Base-by-base conservation (phyloP, 192 early-diverging fungal genomes). In the Umbelopsis isabellina region DNA sequence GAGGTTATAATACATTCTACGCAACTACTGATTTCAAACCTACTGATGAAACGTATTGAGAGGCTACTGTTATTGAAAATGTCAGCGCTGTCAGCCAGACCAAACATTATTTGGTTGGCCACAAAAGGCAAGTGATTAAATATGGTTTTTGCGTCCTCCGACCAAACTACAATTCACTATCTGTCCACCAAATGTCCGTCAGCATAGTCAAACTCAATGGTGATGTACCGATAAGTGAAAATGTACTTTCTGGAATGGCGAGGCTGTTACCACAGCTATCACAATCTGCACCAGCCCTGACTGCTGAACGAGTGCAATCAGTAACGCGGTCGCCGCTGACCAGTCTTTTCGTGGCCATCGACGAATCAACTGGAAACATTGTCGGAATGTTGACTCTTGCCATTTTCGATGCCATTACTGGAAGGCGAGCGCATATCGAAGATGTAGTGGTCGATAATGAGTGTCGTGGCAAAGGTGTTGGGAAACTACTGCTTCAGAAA, bases 341-440 rank as follows among this genome's bases (percentile, higher is more conserved):
- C 1, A 44, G 12, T 23, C 9, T 64, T 50, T 49, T 70, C 21
- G 8, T 74, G 7, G 64, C 50, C 10, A 33, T 16, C 0, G 41
- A 37, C 22, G 18, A 46, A 16, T 1, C 50, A 12, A 46, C 69
- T 18, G 25, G 49, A 18, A 67, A 16, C 7, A 70, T 85, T 35
- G 65, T 83, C 1, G 84, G 84, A 4, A 76, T 69, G 12, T 66
- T 77, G 9, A 83, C 84, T 0, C 64, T 85, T 7, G 71, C 73
- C 10, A 73, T 58, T 23, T 30, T 75, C 0, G 67, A 71, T 7
- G 71, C 80, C 18, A 37, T 82, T 13, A 85, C 80, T 49, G 80
- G 78, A 4, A 53, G 74, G 16, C 78, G 84, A 23, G 82, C 79
- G 0, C 84, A 85, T 69, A 83, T 85, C 67, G 84, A 85, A 37